A percentile compares a stretch with the other conserved stretches of the same genome.
Evolutionary conservation across 768 basidiomycete genomes (phyloP).

Genomic region (Auriscalpium orientale): DNA sequence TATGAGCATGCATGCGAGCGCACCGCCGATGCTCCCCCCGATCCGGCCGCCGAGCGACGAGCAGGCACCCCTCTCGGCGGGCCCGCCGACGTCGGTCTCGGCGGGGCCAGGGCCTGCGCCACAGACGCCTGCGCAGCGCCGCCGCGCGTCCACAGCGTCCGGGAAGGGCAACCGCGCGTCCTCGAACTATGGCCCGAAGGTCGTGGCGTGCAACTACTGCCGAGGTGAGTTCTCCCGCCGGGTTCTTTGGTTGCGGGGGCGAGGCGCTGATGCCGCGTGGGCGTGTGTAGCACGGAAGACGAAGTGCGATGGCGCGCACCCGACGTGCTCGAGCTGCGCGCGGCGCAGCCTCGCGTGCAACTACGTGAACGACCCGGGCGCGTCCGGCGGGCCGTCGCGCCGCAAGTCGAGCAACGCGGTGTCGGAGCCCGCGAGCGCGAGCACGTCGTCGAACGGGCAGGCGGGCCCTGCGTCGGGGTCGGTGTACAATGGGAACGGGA

Average conservation of each 20-base stretch:
- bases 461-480: constrained; percentile 13
- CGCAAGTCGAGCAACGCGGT: constrained; percentile 16
- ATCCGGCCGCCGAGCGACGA: constrained; percentile 15
- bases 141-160: constrained; percentile 56
- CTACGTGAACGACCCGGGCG: constrained; percentile 60
- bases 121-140: constrained; percentile 28
- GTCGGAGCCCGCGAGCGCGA: constrained; percentile 14
- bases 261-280: constrained; percentile 1
- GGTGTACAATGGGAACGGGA: constrained; percentile 7
- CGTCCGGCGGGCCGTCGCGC: constrained; percentile 13
- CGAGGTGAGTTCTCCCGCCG: constrained; percentile 46
- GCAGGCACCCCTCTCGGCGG: constrained; percentile 3
- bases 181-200: constrained; percentile 70
- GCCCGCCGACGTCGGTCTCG: constrained; percentile 29
- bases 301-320: constrained; percentile 82
- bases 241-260: neutral
- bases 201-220: constrained; percentile 86
- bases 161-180: constrained; percentile 49
- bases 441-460: constrained; percentile 20
- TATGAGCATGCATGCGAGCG: constrained; percentile 8
- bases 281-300: constrained; percentile 67
- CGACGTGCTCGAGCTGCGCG: constrained; percentile 76
- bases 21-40: constrained; percentile 18
- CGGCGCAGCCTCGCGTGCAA: constrained; percentile 70
- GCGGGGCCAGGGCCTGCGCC: constrained; percentile 6